These are phyloP conservation scores for Yamadazyma olivae DNA, from an alignment of 805 yeast genomes.

Conservation along the genomic window DNA sequence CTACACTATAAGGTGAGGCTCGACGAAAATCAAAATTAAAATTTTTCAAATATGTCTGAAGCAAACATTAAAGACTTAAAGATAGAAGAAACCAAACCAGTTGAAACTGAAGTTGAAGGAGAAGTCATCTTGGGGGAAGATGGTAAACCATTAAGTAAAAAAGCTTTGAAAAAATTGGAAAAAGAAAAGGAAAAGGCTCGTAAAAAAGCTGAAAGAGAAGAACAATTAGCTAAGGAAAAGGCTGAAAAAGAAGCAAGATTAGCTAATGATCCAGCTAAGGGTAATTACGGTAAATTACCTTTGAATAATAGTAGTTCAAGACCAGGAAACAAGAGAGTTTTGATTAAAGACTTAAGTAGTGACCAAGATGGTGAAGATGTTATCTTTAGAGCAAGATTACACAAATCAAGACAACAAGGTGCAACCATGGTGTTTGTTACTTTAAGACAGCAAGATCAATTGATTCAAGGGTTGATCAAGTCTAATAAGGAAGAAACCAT, in stretches of 20 bases:
- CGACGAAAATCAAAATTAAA: conserved; percentile 1
- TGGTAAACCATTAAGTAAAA: conserved; percentile 87
- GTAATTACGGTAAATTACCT: conserved; percentile 85
- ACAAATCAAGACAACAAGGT: conserved; percentile 91
- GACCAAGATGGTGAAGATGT: conserved; percentile 73
- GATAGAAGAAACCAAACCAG: conserved; percentile 8
- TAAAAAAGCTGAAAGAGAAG: conserved; percentile 92
- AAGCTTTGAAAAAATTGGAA: conserved; percentile 91
- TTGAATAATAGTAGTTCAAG: conserved; percentile 73
- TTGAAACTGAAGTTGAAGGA: conserved; percentile 1
- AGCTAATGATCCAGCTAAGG: conserved; percentile 84
- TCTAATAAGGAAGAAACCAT: conserved; percentile 69
- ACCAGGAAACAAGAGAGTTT: conserved; percentile 62
- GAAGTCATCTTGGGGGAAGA: conserved; percentile 52
- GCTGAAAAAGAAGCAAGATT: conserved; percentile 67
- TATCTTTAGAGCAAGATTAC: conserved; percentile 89
- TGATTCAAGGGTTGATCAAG: conserved; percentile 82
- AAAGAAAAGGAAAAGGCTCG: conserved; percentile 89
- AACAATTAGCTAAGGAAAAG: conserved; percentile 79
- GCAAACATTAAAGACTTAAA: conserved; percentile 19
- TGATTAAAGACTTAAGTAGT: conserved; percentile 54
- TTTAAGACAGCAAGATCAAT: conserved; percentile 82
- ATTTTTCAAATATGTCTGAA: conserved; percentile 13
- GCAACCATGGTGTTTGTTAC: conserved; percentile 90
- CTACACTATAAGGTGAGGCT: too few species aligned